Base-by-base conservation (phyloP, 2,329 filamentous ascomycete species). In the Colletotrichum tanaceti region DNA sequence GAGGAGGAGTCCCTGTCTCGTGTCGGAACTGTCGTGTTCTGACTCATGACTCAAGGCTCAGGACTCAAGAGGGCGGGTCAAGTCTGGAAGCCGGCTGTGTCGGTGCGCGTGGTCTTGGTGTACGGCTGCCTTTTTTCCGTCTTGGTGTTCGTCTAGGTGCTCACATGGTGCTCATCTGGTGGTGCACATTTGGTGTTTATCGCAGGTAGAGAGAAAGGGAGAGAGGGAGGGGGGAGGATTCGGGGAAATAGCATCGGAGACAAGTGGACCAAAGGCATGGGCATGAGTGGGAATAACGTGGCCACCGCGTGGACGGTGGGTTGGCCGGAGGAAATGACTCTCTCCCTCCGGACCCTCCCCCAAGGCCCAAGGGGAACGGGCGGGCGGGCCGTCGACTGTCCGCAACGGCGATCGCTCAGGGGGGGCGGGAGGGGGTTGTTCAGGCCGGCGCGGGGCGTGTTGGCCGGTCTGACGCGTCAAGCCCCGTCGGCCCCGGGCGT, bases 231-330 rank as follows among this genome's bases (percentile, higher is more conserved):
- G n/a, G n/a, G n/a, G n/a, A n/a, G n/a, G n/a, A n/a, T n/a, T n/a
- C n/a, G n/a, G 28, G 10, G 7, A 32, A 58, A 65, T 47, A 65
- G 55, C 22, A 52, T 59, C 46, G 39, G 55, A 20, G 47, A n/a
- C 35, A 41, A 44, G 44, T 41, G 44, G 57, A 47, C 20, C 24
- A 20, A 47, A 32, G 13, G 32, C 54, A 47, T 54, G 63, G 63
- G 39, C 39, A 52, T 20, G 13, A 57, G 38, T 53, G 47, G 63
- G 63, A 47, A 41, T 46, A 55, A 55, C 20, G 13, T 55, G 52
- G 52, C 20, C 35, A 39, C 5, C 20, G 44, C 35, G 35, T 57
- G 24, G 24, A n/a, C n/a, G 24, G 35, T 57, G 60, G 60, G 18
- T 57, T 47, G 24, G 2, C 11, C n/a, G 53, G n/a, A 28, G 35